Evolutionary conservation across 768 basidiomycete species (phyloP), one percentile per base, ranked within the genome.

Genomic region (Termitomyces sp.): DNA sequence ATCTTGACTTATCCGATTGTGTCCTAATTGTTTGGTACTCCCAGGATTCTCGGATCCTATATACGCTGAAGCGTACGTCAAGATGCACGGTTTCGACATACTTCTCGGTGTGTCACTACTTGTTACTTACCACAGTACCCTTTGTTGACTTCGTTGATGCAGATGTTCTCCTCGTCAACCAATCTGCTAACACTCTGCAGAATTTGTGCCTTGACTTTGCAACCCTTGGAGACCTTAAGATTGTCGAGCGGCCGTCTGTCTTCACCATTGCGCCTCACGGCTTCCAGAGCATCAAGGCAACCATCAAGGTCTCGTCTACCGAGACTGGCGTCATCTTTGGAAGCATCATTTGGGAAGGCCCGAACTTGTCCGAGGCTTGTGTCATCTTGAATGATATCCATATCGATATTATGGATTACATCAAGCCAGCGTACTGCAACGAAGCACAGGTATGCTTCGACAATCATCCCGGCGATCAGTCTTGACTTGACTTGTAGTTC

Each of bases 311-410:
- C 1, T 96, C 96, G 0, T 97, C 94, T 25, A 98, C 97, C 0
- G 97, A 99, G 75, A 98, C 97, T 1, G 97, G 96, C 47, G 96
- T 98, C 63, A 97, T 98, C 66, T 98, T 98, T 65, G 97, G 97
- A 17, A 96, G 93, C 71, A 98, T 98, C 62, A 86, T 96, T 11
- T 98, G 96, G 91, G 94, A 97, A 69, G 92, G 91, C 10, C 88
- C 89, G 0, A 91, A 88, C 46, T 86, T 96, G 70, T 82, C 88
- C 0, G 96, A 97, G 69, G 87, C 88, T 20, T 94, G 91, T 70
- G 96, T 98, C 43, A 96, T 99, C 56, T 73, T 98, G 71, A 97
- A 92, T 71, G 96, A 98, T 76, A 94, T 97, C 55, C 96, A 98
- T 73, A 92, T 98, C 65, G 97, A 99, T 73, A 97, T 99, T 65